Base-by-base conservation (phyloP, 225 moss, liverwort and hornwort species). In the Ulota crispa region DNA sequence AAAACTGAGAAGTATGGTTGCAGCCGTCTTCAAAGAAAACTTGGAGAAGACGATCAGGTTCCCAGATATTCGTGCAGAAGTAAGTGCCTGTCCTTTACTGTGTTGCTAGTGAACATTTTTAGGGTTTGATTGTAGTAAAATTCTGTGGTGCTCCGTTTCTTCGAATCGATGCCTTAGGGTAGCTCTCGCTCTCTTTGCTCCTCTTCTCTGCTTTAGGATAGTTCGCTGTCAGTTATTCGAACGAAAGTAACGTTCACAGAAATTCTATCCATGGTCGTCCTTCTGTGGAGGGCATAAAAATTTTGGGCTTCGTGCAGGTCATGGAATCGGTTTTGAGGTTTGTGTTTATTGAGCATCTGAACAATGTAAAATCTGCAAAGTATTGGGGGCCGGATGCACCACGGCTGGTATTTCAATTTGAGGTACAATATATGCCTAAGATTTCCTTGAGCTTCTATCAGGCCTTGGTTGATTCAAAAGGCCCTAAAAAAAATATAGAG, bases 341-440 rank as follows among this genome's bases (percentile, higher is more conserved):
- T 83, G 93, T 92, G 21, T 95, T 95, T 47, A 89, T 91, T 16
- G 95, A 95, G 78, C 89, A 93, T 79, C 83, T 93, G 42, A 93
- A 95, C 81, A 89, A 83, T 76, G 76, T 92, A 42, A 95, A 95
- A 80, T 86, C 84, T 86, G 88, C 84, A 77, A 87, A 87, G 56
- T 95, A 95, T 81, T 95, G 95, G 95, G 95, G 95, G 27, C 86
- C 82, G 84, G 88, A 92, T 70, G 83, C 90, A 62, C 93, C 95
- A 31, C 91, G 93, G 21, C 89, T 93, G 68, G 95, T 95, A 4
- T 95, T 95, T 69, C 95, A 95, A 72, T 93, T 95, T 85, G 93
- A 95, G 95, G 95, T 94, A 85, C 72, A 53, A 23, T n/a, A 24
- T 31, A 2, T 64, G 20, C 63, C 64, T 80, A 39, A 73, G 53